phyloP scores from a whole-genome alignment of 179 eudicot genomes.

The Silene noctiflora region DNA sequence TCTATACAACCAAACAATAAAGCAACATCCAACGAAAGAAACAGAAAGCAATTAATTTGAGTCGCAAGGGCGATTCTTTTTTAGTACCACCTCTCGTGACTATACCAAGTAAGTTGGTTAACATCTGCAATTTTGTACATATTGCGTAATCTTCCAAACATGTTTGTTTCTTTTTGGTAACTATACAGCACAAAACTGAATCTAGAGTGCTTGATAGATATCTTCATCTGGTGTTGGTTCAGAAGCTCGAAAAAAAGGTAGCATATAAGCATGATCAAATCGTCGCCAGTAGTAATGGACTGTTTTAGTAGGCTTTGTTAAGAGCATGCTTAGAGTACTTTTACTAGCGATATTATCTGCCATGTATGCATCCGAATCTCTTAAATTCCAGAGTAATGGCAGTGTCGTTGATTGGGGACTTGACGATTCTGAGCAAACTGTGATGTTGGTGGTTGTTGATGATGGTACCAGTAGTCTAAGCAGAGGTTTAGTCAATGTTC shows the following conservation, averaged over 20 bases:
- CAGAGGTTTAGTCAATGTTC: slow-evolving; percentile 53
- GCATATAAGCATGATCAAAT: slow-evolving; percentile 47
- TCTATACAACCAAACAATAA: no score
- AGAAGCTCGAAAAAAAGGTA: slow-evolving; percentile 43
- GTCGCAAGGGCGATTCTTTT: no score
- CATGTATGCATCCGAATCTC: slow-evolving; percentile 22
- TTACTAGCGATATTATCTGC: background rate
- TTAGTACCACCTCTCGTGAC: no score
- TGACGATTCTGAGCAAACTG: slow-evolving; percentile 28
- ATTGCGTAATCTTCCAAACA: no score
- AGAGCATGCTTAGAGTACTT: slow-evolving; percentile 29
- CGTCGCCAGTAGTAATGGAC: slow-evolving; percentile 48
- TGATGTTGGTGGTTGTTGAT: slow-evolving; percentile 5
- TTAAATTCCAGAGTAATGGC: slow-evolving; percentile 35
- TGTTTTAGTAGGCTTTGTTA: slow-evolving; percentile 34
- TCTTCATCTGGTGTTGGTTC: slow-evolving; percentile 10
- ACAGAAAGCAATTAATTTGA: no score
- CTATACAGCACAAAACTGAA: no score
- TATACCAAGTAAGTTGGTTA: no score
- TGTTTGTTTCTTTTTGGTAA: no score
- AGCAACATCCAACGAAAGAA: no score
- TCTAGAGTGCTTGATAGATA: background rate
- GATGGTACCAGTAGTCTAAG: slow-evolving; percentile 33
- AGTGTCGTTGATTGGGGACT: slow-evolving; percentile 30
- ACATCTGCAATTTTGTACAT: no score